Evolutionary conservation across 345 rosid genomes (phyloP).

Genomic region (Citrus sinensis): DNA sequence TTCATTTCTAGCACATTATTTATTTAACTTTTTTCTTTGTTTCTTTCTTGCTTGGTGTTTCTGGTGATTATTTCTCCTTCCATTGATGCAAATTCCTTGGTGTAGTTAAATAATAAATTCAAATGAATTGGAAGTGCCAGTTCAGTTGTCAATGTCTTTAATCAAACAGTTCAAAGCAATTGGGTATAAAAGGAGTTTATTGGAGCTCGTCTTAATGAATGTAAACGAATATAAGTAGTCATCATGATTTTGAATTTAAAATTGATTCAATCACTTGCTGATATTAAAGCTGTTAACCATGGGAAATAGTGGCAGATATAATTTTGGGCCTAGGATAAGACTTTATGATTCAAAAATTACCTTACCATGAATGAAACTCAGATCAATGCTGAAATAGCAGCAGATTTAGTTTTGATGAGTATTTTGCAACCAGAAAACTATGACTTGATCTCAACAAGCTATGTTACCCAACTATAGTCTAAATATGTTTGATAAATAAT

Average conservation of each 20-base stretch:
- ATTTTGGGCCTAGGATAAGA: not conserved
- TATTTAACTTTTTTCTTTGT: conserved; percentile 1
- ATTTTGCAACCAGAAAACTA: not conserved
- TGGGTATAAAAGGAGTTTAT: not conserved
- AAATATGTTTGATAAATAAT: not conserved
- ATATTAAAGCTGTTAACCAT: not conserved
- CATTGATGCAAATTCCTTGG: not conserved
- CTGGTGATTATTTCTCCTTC: not conserved
- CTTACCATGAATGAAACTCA: not conserved
- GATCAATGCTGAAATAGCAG: not conserved
- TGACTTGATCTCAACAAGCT: not conserved
- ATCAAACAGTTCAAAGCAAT: not conserved
- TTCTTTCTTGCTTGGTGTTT: conserved; percentile 13
- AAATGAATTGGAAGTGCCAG: not conserved
- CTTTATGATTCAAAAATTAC: not conserved
- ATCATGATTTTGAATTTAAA: not conserved
- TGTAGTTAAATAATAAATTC: not conserved
- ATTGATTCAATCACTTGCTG: not conserved
- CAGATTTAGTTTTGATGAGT: not conserved
- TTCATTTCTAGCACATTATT: not conserved
- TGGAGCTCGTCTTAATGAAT: not conserved
- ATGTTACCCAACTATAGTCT: not conserved
- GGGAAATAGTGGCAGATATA: too few species aligned
- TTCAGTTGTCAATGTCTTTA: not conserved
- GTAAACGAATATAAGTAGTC: not conserved